These are phyloP conservation scores for Prorocentrum cordatum DNA, from an alignment of 169 alveolate genomes.

Conservation along the genomic window DNA sequence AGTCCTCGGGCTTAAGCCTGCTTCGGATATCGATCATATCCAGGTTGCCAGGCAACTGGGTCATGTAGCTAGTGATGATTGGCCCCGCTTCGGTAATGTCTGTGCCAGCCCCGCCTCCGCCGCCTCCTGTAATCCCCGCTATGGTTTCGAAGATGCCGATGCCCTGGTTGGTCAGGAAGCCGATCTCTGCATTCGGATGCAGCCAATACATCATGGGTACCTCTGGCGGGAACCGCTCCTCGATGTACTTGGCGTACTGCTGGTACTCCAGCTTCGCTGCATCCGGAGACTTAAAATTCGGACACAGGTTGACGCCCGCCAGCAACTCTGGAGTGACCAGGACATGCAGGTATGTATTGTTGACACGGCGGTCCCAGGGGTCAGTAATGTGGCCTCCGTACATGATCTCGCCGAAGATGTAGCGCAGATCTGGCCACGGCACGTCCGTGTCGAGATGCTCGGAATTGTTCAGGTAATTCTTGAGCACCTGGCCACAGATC, in stretches of 20 bases:
- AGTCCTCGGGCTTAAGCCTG: slow-evolving; percentile 21
- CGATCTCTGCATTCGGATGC: slow-evolving; percentile 95
- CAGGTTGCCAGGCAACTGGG: not conserved
- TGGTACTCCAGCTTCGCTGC: slow-evolving; percentile 85
- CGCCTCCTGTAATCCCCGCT: not conserved
- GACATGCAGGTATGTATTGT: slow-evolving; percentile 86
- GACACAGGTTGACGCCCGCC: slow-evolving; percentile 82
- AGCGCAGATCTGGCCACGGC: slow-evolving; percentile 92
- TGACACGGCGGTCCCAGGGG: slow-evolving; percentile 93
- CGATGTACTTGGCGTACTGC: slow-evolving; percentile 84
- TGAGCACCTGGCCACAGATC: slow-evolving; percentile 76
- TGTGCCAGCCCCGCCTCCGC: not conserved
- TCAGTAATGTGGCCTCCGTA: slow-evolving; percentile 98
- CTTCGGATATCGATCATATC: too few relatives aligned
- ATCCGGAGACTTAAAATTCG: slow-evolving; percentile 88
- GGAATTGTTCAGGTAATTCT: slow-evolving; percentile 84
- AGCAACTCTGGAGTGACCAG: slow-evolving; percentile 85
- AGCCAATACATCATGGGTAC: slow-evolving; percentile 84
- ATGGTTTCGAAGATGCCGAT: slow-evolving; percentile 66
- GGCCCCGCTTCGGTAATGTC: not conserved
- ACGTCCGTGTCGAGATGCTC: slow-evolving; percentile 79
- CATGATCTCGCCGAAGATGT: slow-evolving; percentile 91
- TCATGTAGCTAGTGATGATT: not conserved
- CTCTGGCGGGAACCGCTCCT: slow-evolving; percentile 88
- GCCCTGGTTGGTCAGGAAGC: slow-evolving; percentile 75